Conservation (phyloP, 2,329 filamentous ascomycete species). For the Colletotrichum sp. region DNA sequence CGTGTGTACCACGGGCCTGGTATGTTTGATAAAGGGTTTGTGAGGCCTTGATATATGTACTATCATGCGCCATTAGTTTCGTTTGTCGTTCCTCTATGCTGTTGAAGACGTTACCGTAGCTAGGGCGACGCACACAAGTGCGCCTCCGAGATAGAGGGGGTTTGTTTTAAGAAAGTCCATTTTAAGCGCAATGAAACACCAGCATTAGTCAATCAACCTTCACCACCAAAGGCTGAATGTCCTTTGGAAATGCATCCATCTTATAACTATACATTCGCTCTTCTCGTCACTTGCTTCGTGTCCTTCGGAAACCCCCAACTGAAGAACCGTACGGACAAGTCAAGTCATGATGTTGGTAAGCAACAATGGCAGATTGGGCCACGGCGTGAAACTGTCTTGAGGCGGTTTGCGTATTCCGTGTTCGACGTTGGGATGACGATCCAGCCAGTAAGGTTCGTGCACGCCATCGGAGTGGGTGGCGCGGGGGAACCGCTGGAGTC, state of each 20-base stretch:
- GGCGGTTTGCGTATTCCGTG: background rate
- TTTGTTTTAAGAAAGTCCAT: conserved; percentile 4
- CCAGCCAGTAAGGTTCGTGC: background rate
- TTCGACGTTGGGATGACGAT: background rate
- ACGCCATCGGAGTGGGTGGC: background rate
- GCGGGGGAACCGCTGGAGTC: background rate
- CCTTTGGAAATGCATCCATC: background rate
- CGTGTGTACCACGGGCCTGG: conserved; percentile 14
- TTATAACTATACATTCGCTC: background rate
- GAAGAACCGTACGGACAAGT: background rate
- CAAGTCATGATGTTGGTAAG: background rate
- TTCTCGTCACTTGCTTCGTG: background rate
- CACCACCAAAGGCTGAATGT: background rate
- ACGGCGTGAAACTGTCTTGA: background rate
- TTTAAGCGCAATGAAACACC: background rate
- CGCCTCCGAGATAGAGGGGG: background rate
- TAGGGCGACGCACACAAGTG: background rate
- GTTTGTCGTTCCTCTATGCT: rapidly evolving
- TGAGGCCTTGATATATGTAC: conserved; percentile 2
- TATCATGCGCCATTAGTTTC: background rate
- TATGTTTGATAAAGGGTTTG: background rate
- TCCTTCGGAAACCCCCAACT: background rate
- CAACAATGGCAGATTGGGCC: background rate
- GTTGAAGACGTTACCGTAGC: background rate
- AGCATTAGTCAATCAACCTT: background rate